Percentiles rank a stretch among this genome's conserved stretches.
These are phyloP conservation scores for Colletotrichum sojae DNA, from an alignment of 2,329 filamentous ascomycete genomes.

Conservation along the genomic window DNA sequence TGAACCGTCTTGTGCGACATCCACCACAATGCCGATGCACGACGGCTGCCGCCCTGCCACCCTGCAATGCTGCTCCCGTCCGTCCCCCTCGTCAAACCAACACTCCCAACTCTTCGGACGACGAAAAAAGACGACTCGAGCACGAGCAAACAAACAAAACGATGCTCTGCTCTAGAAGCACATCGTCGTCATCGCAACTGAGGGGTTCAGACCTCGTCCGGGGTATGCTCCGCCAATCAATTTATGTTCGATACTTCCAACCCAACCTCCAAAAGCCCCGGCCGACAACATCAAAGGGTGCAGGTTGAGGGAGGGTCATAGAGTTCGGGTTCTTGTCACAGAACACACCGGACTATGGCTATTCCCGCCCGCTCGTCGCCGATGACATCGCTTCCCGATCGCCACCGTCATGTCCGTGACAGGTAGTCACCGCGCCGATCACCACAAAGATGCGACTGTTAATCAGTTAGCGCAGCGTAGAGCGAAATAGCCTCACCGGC, in stretches of 20 bases:
- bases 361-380: slow-evolving; percentile 23
- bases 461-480: no score
- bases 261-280: slow-evolving; percentile 5
- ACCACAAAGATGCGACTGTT: no score
- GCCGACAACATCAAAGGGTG: not conserved
- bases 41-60: slow-evolving; percentile 10
- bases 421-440: slow-evolving; percentile 27
- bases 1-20: slow-evolving; percentile 5
- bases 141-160: not conserved
- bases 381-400: slow-evolving; percentile 35
- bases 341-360: slow-evolving; percentile 22
- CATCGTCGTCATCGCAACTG: slow-evolving; percentile 22
- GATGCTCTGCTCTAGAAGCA: not conserved
- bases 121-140: slow-evolving; percentile 2
- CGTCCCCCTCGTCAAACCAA: not conserved
- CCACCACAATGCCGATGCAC: slow-evolving; percentile 8
- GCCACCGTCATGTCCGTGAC: slow-evolving; percentile 17
- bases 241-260: no score
- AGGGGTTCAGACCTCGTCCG: not conserved
- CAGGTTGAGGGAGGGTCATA: slow-evolving; percentile 4
- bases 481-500: slow-evolving; percentile 22
- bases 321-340: slow-evolving; percentile 28
- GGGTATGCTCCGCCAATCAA: slow-evolving; percentile 19
- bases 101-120: not conserved
- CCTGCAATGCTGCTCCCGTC: not conserved